phyloP scores from a whole-genome alignment of 2,329 filamentous ascomycete genomes.

The Metarhizium guizhouense region DNA sequence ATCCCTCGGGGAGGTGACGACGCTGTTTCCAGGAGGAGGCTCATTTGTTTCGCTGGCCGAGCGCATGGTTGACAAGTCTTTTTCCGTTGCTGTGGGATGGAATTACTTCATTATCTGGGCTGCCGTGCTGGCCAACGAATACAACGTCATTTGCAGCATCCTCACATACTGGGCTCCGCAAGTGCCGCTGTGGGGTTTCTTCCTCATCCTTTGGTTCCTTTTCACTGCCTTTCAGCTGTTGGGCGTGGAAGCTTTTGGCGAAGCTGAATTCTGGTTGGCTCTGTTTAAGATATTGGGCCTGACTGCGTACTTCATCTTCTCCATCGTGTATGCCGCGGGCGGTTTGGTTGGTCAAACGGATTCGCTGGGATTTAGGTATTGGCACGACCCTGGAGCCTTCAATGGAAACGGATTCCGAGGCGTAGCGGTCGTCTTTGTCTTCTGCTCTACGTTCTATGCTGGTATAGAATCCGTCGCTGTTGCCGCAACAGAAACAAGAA shows the following conservation, averaged over 20 bases:
- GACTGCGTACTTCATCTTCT: constrained; percentile 64
- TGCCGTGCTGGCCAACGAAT: constrained; percentile 59
- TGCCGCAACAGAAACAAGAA: constrained; percentile 51
- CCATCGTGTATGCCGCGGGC: constrained; percentile 61
- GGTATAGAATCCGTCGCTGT: constrained; percentile 58
- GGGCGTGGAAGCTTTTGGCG: constrained; percentile 66
- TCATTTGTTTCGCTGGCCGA: constrained; percentile 63
- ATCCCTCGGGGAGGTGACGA: constrained; percentile 65
- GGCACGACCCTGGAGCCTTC: constrained; percentile 63
- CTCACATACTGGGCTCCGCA: constrained; percentile 56
- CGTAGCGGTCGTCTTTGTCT: constrained; percentile 58
- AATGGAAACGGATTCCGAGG: constrained; percentile 56
- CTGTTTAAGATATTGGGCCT: constrained; percentile 62
- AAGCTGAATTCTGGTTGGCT: constrained; percentile 73
- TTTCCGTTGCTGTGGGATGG: constrained; percentile 61
- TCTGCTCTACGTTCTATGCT: constrained; percentile 61
- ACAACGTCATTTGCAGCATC: constrained; percentile 60
- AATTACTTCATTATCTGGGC: constrained; percentile 64
- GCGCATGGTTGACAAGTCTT: constrained; percentile 62
- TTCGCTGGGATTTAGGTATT: constrained; percentile 60
- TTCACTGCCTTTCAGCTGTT: constrained; percentile 62
- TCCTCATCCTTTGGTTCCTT: constrained; percentile 65
- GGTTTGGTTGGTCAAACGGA: constrained; percentile 51
- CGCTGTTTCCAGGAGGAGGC: constrained; percentile 61
- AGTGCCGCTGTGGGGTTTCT: constrained; percentile 57